A percentile compares a stretch with the other conserved stretches of the same genome.
phyloP scores from a whole-genome alignment of 352 stramenopile species.

The Globisporangium uncinulatum region DNA sequence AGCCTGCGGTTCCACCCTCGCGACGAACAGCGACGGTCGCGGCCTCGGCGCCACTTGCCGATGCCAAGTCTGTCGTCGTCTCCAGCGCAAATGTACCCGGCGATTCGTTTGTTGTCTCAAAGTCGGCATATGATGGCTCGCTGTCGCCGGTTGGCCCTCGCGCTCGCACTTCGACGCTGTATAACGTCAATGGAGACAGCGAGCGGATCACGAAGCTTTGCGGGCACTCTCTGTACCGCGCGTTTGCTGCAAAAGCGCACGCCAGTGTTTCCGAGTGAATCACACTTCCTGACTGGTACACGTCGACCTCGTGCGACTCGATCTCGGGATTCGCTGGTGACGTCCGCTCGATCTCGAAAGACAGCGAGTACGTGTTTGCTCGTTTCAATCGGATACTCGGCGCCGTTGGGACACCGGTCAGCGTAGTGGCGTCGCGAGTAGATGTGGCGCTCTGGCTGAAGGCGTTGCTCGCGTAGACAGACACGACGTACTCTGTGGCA shows the following conservation, averaged over 20 bases:
- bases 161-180: conserved; percentile 6
- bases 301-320: conserved; percentile 21
- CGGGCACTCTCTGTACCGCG: conserved; percentile 2
- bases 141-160: conserved; percentile 4
- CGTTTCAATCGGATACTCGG: conserved; percentile 16
- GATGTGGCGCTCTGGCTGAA: conserved; percentile 11
- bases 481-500: conserved; percentile 23
- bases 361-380: conserved; percentile 38
- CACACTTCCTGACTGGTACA: conserved; percentile 1
- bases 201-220: neutral
- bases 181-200: neutral
- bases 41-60: conserved; percentile 10
- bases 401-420: conserved; percentile 21
- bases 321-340: conserved; percentile 30
- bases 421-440: conserved; percentile 22
- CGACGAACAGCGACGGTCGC: conserved; percentile 25
- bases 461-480: conserved; percentile 26
- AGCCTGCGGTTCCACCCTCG: conserved; percentile 26
- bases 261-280: conserved; percentile 6
- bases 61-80: conserved; percentile 9
- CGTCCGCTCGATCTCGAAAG: conserved; percentile 14
- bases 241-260: neutral
- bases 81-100: conserved; percentile 17
- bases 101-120: conserved; percentile 4
- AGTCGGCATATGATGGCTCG: neutral